phyloP scores from a whole-genome alignment of 164 flowering plant genomes.

The Platanus orientalis region DNA sequence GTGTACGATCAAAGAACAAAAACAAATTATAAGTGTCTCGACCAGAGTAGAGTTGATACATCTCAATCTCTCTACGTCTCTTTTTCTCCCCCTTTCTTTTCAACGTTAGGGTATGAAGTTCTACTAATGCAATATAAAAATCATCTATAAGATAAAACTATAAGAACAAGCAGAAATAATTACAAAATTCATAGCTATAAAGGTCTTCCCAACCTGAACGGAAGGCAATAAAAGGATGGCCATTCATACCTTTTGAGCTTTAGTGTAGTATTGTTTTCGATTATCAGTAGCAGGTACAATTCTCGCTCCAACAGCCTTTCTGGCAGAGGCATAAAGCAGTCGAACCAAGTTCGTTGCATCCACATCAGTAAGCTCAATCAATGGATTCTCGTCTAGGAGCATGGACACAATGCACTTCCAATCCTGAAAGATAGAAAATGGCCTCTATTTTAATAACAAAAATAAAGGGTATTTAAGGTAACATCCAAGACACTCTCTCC shows the following conservation, averaged over 20 bases:
- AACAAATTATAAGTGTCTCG: no score
- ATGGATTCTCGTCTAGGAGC: conserved; percentile 85
- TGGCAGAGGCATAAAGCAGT: conserved; percentile 74
- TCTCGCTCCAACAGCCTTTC: conserved; percentile 91
- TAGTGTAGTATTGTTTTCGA: conserved; percentile 63
- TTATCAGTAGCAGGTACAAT: conserved; percentile 92
- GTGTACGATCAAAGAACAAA: no score
- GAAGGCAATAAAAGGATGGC: neutral
- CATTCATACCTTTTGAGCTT: conserved; percentile 74
- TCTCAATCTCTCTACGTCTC: neutral
- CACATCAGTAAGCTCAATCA: conserved; percentile 75
- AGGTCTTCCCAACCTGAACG: neutral
- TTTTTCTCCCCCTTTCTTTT: no score
- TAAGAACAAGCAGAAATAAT: neutral
- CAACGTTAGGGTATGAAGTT: no score
- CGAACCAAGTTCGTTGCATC: conserved; percentile 91
- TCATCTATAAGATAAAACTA: neutral
- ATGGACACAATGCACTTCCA: conserved; percentile 93
- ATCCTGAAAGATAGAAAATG: conserved; percentile 39
- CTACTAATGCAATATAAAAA: neutral
- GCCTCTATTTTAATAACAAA: neutral
- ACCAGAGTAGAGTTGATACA: no score
- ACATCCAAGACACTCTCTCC: no score
- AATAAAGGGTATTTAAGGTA: neutral
- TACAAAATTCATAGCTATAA: neutral